Percentiles rank a stretch among this genome's conserved stretches.
Conservation (phyloP, 192 early-diverging fungal genomes). For the Coemansia sp. region DNA sequence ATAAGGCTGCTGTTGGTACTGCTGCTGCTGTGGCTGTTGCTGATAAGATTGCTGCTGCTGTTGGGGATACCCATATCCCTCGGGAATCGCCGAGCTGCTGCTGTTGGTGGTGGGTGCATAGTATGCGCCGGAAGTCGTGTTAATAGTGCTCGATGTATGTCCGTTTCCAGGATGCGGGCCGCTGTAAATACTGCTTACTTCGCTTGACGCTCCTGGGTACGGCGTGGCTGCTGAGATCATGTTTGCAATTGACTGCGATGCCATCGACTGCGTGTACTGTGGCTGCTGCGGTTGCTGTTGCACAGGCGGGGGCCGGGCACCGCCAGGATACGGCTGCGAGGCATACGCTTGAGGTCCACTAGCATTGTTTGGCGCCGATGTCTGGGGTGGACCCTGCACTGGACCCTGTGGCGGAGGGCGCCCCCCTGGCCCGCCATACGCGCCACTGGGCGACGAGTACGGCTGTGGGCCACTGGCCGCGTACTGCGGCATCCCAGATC, state of each 20-base stretch:
- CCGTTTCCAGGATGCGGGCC: slow-evolving; percentile 10
- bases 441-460: slow-evolving; percentile 1
- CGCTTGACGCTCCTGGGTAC: slow-evolving; percentile 6
- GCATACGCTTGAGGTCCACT: slow-evolving; percentile 3
- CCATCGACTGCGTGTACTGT: neutral
- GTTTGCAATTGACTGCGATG: slow-evolving; percentile 2
- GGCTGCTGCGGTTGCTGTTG: neutral
- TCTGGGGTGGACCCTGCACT: neutral
- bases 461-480: slow-evolving; percentile 15
- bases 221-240: slow-evolving; percentile 3
- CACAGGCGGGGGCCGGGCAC: neutral
- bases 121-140: slow-evolving; percentile 10
- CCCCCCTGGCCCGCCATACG: neutral
- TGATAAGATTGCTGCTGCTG: slow-evolving; percentile 9
- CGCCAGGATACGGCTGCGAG: too few relatives aligned
- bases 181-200: slow-evolving; percentile 12
- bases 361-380: slow-evolving; percentile 1
- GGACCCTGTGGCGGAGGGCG: slow-evolving; percentile 9
- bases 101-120: slow-evolving; percentile 15
- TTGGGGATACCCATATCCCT: slow-evolving; percentile 7
- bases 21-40: slow-evolving; percentile 1
- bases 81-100: slow-evolving; percentile 8
- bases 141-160: slow-evolving; percentile 3
- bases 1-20: slow-evolving; percentile 8
- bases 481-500: neutral